Percentiles rank a stretch among this genome's conserved stretches.
phyloP scores from a whole-genome alignment of 1,284 basidiomycete species.

The Baeospora myosura region DNA sequence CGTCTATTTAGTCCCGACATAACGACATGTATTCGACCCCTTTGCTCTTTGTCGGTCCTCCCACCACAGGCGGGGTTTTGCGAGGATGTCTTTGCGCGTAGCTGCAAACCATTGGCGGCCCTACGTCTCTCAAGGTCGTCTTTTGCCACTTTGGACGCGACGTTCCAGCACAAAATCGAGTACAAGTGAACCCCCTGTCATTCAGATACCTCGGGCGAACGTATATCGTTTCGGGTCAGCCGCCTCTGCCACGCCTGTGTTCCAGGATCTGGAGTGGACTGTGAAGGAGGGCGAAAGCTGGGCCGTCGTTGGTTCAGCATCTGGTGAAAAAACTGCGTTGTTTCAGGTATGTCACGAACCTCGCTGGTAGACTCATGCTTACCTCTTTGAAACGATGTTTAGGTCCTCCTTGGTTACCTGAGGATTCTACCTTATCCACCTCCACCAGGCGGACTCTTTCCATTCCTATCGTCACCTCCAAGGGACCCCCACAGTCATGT shows the following conservation, averaged over 20 bases:
- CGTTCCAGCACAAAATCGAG: no score
- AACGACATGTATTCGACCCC: no score
- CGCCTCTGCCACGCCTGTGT: constrained; percentile 35
- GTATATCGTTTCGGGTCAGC: constrained; percentile 45
- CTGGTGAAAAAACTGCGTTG: constrained; percentile 43
- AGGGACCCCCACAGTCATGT: constrained; percentile 45
- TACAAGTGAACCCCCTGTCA: constrained; percentile 13
- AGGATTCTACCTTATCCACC: constrained; percentile 55
- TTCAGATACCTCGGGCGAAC: constrained; percentile 38
- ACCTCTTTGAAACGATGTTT: constrained; percentile 7
- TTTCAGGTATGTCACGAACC: constrained; percentile 45
- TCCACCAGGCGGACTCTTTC: constrained; percentile 62
- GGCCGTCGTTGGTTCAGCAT: constrained; percentile 59
- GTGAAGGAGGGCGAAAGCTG: constrained; percentile 60
- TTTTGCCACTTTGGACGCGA: no score
- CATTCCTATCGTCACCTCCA: constrained; percentile 43
- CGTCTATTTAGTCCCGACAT: no score
- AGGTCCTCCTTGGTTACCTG: constrained; percentile 67
- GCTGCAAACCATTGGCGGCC: no score
- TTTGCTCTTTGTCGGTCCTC: no score
- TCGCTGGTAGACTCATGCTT: constrained; percentile 10
- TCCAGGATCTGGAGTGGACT: constrained; percentile 53
- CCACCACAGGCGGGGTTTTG: no score
- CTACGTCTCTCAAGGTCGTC: no score
- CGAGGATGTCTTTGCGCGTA: no score